Evolutionary conservation across 768 basidiomycete species (phyloP).

Genomic region (Phanerochaete sordida): DNA sequence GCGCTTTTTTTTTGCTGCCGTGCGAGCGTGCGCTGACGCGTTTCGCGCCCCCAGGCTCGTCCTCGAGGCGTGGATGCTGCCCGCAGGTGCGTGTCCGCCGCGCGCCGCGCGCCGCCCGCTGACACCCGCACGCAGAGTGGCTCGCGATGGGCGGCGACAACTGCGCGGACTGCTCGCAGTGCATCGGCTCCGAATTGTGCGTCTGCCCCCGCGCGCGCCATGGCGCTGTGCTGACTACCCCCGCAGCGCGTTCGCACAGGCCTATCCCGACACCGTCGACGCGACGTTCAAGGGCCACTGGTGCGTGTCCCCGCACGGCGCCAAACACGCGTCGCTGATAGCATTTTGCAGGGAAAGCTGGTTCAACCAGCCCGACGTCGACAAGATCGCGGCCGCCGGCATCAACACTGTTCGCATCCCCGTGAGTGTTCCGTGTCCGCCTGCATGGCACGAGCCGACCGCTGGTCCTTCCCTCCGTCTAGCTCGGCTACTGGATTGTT

Average conservation of each 20-base stretch:
- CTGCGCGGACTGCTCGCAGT: constrained; percentile 56
- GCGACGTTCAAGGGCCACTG: constrained; percentile 60
- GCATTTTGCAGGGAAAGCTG: constrained; percentile 50
- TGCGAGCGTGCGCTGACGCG: too few species aligned
- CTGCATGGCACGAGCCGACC: neutral
- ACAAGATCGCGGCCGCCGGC: constrained; percentile 46
- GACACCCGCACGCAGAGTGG: constrained; percentile 49
- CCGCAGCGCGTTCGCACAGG: constrained; percentile 53
- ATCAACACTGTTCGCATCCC: constrained; percentile 80
- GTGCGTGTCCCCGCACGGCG: constrained; percentile 26
- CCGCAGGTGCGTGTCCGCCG: constrained; percentile 40
- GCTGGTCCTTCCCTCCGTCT: neutral
- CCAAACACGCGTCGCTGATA: neutral
- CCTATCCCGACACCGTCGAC: constrained; percentile 58
- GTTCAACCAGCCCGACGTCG: constrained; percentile 65
- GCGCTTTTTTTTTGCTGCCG: neutral
- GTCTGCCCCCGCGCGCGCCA: constrained; percentile 11
- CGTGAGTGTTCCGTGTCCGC: constrained; percentile 34
- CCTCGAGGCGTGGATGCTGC: constrained; percentile 82
- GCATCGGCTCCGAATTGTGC: constrained; percentile 69
- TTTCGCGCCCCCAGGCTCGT: constrained; percentile 61
- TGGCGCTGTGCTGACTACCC: neutral
- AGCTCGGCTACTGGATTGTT: constrained; percentile 84
- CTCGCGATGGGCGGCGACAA: constrained; percentile 64
- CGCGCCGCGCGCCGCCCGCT: neutral